Conservation (phyloP, 306 rosid genomes). For the Benincasa hispida region DNA sequence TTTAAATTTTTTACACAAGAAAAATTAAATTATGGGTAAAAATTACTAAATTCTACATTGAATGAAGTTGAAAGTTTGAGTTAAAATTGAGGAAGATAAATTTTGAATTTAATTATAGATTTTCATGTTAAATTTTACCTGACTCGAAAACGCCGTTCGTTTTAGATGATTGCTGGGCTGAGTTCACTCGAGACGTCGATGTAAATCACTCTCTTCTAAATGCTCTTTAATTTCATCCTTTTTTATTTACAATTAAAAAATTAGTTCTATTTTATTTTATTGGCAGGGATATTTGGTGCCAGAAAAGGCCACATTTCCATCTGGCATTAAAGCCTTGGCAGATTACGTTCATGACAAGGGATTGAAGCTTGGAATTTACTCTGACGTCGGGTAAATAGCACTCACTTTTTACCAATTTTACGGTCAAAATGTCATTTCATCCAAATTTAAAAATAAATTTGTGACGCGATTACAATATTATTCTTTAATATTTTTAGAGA, state of each 20-base stretch:
- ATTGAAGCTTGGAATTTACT: too few species aligned
- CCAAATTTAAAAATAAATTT: too few species aligned
- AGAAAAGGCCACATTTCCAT: slow-evolving; percentile 69
- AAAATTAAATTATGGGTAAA: too few species aligned
- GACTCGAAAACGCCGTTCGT: background rate
- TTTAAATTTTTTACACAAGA: too few species aligned
- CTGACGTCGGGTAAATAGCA: slow-evolving; percentile 71
- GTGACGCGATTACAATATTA: too few species aligned
- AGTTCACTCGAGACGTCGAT: slow-evolving; percentile 47
- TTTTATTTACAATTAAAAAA: background rate
- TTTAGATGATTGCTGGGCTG: slow-evolving; percentile 98
- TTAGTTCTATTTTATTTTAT: background rate
- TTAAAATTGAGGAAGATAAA: too few species aligned
- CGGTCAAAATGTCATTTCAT: too few species aligned
- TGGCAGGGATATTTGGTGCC: slow-evolving; percentile 57
- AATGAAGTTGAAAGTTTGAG: too few species aligned
- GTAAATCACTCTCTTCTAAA: slow-evolving; percentile 15
- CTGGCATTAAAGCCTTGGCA: slow-evolving; percentile 81
- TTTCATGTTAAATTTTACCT: background rate
- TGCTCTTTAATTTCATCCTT: background rate
- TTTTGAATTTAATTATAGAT: background rate
- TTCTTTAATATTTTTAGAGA: too few species aligned
- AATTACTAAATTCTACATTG: too few species aligned
- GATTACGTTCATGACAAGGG: slow-evolving; percentile 89
- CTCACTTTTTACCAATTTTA: too few species aligned